Base-by-base conservation (phyloP, 371 early-diverging fungal species). In the Circinella umbellata region DNA sequence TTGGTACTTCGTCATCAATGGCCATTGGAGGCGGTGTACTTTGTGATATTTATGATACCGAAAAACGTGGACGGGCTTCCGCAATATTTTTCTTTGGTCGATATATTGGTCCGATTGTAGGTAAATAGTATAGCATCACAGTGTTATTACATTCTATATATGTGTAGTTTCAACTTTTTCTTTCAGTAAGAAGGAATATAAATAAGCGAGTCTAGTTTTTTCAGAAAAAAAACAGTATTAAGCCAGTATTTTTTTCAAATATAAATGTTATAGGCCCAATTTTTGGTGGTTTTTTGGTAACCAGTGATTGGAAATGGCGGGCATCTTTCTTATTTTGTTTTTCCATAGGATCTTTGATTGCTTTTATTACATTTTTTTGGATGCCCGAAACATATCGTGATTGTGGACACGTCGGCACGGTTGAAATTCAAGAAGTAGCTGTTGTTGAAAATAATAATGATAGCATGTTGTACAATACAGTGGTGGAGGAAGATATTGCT, bases 1-100 rank as follows among this genome's bases (percentile, higher is more conserved):
- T 42, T 11, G 42, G 42, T 11, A 11, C 42, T 11, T 87, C 89
- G 4, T 89, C 88, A 27, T 86, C 84, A n/a, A 77, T 85, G 60
- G 75, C 86, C 7, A 34, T 54, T 10, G 65, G 65, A 5, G 65
- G 49, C 17, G 65, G 54, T 7, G 53, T 35, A 13, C 46, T 63
- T 62, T 37, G 42, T 27, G 78, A 75, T 48, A 69, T 65, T 48
- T 78, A 70, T 49, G 60, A 69, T 3, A 57, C 73, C 17, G 69
- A 73, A 34, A 36, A 73, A 67, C 68, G 78, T 27, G 75, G 78
- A n/a, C 62, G 68, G 34, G 78, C 78, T 3, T 72, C 75, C 64
- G 73, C 73, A 34, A 68, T 80, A 36, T 85, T 80, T 72, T 86
- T 82, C 38, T 69, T 86, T 69, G 87, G 87, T 14, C 75, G 81